phyloP scores from a whole-genome alignment of 2,329 filamentous ascomycete genomes.

The Fusarium succisae region DNA sequence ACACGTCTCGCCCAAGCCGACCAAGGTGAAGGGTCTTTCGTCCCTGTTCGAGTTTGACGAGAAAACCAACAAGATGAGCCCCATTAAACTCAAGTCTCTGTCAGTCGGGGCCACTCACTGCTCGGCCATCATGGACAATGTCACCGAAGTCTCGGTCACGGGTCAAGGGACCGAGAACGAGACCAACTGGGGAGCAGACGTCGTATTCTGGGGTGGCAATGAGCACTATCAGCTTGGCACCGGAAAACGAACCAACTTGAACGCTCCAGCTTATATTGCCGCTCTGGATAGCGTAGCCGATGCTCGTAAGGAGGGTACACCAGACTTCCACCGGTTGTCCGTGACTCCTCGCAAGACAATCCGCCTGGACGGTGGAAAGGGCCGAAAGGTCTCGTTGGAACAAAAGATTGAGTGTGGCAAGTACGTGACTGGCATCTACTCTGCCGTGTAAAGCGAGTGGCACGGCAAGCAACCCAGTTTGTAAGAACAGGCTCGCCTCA shows the following conservation, averaged over 20 bases:
- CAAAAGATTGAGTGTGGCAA: conserved; percentile 90
- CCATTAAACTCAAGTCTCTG: conserved; percentile 79
- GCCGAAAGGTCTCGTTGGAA: conserved; percentile 78
- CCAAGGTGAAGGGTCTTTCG: conserved; percentile 84
- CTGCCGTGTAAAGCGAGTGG: conserved; percentile 56
- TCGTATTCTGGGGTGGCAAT: conserved; percentile 94
- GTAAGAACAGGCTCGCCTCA: conserved; percentile 2
- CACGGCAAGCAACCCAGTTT: background rate
- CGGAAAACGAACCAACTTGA: conserved; percentile 84
- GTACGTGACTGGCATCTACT: conserved; percentile 85
- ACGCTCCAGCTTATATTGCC: conserved; percentile 79
- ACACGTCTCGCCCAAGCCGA: conserved; percentile 80
- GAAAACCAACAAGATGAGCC: conserved; percentile 68
- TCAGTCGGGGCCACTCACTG: conserved; percentile 83
- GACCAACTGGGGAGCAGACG: conserved; percentile 88
- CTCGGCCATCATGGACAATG: conserved; percentile 84
- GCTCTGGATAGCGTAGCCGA: conserved; percentile 74
- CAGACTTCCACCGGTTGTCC: conserved; percentile 78
- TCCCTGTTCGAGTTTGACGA: conserved; percentile 91
- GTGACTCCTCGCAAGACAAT: conserved; percentile 81
- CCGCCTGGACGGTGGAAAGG: conserved; percentile 66
- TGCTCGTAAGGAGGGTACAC: conserved; percentile 64
- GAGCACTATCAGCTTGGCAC: conserved; percentile 94
- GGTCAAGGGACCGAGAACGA: conserved; percentile 67
- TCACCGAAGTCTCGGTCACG: conserved; percentile 70